Percentiles rank a stretch among this genome's conserved stretches.
Evolutionary conservation across 2,329 filamentous ascomycete species (phyloP).

Genomic region (Colletotrichum ledebouriae): DNA sequence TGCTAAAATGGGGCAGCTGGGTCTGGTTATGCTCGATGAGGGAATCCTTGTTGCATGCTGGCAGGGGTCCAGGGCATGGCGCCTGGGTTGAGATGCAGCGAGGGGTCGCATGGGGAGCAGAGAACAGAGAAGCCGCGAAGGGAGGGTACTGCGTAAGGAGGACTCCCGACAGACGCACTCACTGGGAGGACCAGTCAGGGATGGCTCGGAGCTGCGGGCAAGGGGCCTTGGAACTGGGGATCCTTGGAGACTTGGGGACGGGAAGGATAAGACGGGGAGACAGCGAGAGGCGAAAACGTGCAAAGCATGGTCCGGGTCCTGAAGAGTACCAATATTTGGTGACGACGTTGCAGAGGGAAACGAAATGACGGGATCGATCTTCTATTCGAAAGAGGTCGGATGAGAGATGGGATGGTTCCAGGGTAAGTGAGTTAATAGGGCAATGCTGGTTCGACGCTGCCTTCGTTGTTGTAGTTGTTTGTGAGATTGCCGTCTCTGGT

Average conservation of each 20-base stretch:
- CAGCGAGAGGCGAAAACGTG: constrained; percentile 41
- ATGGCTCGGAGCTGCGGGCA: constrained; percentile 21
- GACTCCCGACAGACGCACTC: constrained; percentile 21
- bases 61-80: constrained; percentile 31
- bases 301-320: constrained; percentile 41
- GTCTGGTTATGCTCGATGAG: constrained; percentile 40
- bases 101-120: constrained; percentile 25
- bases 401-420: constrained; percentile 19
- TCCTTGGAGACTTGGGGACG: constrained; percentile 38
- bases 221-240: constrained; percentile 22
- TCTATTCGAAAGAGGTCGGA: constrained; percentile 11
- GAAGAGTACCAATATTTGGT: constrained; percentile 19
- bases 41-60: constrained; percentile 40
- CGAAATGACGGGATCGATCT: constrained; percentile 30
- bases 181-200: constrained; percentile 36
- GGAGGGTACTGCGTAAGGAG: constrained; percentile 16
- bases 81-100: constrained; percentile 27
- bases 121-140: constrained; percentile 35
- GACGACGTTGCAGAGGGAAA: constrained; percentile 20
- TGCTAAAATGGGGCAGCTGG: constrained; percentile 36
- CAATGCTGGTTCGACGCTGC: neutral
- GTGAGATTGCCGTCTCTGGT: no score
- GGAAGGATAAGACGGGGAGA: constrained; percentile 43
- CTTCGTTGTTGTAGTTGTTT: neutral
- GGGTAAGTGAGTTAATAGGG: neutral